phyloP scores from a whole-genome alignment of 108 stramenopile genomes.

The Stephanodiscus minutulus region DNA sequence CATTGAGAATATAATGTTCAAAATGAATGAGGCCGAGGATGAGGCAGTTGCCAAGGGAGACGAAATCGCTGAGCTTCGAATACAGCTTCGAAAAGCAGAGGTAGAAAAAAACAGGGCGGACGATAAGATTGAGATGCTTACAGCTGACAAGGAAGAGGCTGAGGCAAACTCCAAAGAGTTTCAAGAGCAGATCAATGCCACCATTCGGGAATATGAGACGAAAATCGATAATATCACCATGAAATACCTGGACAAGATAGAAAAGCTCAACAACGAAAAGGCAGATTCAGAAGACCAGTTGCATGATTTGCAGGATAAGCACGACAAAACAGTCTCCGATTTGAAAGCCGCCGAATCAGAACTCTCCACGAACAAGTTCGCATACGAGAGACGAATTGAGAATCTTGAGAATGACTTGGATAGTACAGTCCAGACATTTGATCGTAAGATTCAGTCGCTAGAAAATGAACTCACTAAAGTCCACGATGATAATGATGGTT shows the following conservation, averaged over 20 bases:
- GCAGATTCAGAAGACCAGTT: slow-evolving; percentile 39
- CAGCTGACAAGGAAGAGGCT: slow-evolving; percentile 41
- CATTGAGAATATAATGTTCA: slow-evolving; percentile 45
- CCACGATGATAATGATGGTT: slow-evolving; percentile 36
- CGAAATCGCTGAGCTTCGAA: slow-evolving; percentile 14
- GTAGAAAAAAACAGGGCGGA: slow-evolving; percentile 38
- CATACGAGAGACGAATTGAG: slow-evolving; percentile 47
- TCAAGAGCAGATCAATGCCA: slow-evolving; percentile 38
- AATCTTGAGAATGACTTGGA: slow-evolving; percentile 49
- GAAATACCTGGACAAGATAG: slow-evolving; percentile 48
- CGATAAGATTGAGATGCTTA: slow-evolving; percentile 38
- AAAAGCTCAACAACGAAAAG: slow-evolving; percentile 40
- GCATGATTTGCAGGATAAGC: slow-evolving; percentile 36
- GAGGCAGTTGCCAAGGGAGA: slow-evolving; percentile 13
- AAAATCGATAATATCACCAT: slow-evolving; percentile 49
- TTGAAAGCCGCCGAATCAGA: slow-evolving; percentile 33
- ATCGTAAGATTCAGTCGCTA: slow-evolving; percentile 43
- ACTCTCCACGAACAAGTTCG: slow-evolving; percentile 44
- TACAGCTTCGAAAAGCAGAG: slow-evolving; percentile 24
- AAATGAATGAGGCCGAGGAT: slow-evolving; percentile 43
- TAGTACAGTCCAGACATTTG: slow-evolving; percentile 22
- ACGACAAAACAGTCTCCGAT: slow-evolving; percentile 14
- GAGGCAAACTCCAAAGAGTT: slow-evolving; percentile 30
- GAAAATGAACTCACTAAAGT: slow-evolving; percentile 41
- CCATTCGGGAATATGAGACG: slow-evolving; percentile 36